Conservation (phyloP, 148 eudicot species). For the Fagopyrum esculentum region DNA sequence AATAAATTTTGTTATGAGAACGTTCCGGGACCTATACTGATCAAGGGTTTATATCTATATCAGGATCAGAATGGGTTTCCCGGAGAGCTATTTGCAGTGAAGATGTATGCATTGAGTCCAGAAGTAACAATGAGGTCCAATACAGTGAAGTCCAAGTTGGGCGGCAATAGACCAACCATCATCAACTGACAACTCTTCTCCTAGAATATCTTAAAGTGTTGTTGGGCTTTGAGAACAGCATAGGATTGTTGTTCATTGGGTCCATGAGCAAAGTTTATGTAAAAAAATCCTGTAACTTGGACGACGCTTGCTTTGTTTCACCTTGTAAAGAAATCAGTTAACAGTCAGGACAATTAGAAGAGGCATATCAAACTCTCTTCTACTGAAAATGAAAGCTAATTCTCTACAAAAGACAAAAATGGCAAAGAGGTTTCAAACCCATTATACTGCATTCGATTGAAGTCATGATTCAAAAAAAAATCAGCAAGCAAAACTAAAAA, state of each 20-base stretch:
- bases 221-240: neutral
- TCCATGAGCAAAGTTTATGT: neutral
- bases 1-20: neutral
- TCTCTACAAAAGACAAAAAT: no score
- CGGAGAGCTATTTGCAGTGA: slow-evolving; percentile 70
- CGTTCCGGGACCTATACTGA: neutral
- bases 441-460: no score
- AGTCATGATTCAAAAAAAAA: no score
- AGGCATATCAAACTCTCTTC: no score
- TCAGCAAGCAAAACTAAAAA: no score
- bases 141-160: slow-evolving; percentile 27
- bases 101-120: slow-evolving; percentile 81
- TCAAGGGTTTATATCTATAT: neutral
- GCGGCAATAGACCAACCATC: slow-evolving; percentile 48
- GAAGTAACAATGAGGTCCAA: slow-evolving; percentile 39
- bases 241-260: neutral
- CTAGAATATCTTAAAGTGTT: neutral
- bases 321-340: neutral
- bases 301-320: neutral
- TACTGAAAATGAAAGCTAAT: no score
- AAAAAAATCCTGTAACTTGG: no score
- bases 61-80: slow-evolving; percentile 91
- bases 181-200: slow-evolving; percentile 34
- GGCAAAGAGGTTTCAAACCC: no score
- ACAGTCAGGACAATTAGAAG: no score